Conservation (phyloP, 164 flowering plant genomes). For the Annona squamosa region DNA sequence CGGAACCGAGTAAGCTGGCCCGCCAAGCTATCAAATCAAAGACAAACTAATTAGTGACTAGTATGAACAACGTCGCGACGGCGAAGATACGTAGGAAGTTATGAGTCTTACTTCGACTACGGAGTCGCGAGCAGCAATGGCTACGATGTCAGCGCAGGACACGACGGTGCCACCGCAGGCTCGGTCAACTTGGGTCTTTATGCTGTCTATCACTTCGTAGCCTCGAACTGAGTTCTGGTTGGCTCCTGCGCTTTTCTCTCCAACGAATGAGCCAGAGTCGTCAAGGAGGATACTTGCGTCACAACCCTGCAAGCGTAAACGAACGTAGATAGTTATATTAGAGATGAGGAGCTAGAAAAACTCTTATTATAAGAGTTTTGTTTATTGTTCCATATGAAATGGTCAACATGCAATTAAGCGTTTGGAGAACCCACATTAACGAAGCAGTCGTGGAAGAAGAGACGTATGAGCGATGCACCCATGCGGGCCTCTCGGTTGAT, state of each 20-base stretch:
- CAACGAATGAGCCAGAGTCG: constrained; percentile 1
- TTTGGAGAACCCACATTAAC: constrained; percentile 9
- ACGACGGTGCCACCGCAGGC: constrained; percentile 22
- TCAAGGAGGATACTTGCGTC: constrained; percentile 14
- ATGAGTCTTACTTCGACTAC: not conserved
- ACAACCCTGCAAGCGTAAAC: constrained; percentile 14
- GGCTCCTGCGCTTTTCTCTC: constrained; percentile 7
- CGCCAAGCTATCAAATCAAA: constrained; percentile 26
- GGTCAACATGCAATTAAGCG: not conserved
- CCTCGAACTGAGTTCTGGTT: constrained; percentile 17
- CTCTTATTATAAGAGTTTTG: too few relatives aligned
- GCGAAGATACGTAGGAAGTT: not conserved
- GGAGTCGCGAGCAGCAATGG: constrained; percentile 7
- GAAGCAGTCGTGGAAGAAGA: constrained; percentile 40
- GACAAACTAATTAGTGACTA: not conserved
- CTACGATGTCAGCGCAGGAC: constrained; percentile 19
- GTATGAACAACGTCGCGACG: too few relatives aligned
- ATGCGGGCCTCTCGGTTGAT: constrained; percentile 24
- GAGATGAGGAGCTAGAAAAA: too few relatives aligned
- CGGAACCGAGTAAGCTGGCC: constrained; percentile 29
- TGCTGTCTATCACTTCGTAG: constrained; percentile 11
- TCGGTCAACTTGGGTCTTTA: constrained; percentile 21
- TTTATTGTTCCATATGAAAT: too few relatives aligned
- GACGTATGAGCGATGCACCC: constrained; percentile 29
- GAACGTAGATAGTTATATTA: too few relatives aligned